A percentile compares a stretch with the other conserved stretches of the same genome.
phyloP scores from a whole-genome alignment of 208 protist genomes.

The Leishmania mexicana region DNA sequence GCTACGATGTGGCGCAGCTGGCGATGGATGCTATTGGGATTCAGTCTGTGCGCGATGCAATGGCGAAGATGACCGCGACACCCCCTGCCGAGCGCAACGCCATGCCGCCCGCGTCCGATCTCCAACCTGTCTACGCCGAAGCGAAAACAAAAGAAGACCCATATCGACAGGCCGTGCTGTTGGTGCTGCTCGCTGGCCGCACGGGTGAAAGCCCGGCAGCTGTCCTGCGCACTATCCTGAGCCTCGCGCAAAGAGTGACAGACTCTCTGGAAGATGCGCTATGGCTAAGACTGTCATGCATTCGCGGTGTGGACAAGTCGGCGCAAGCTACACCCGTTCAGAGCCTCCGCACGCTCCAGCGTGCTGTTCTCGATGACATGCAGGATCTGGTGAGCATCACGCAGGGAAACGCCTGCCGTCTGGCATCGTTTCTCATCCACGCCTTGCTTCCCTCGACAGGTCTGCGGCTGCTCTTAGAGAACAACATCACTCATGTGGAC shows the following conservation, averaged over 20 bases:
- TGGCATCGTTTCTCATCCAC: conserved; percentile 75
- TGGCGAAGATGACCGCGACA: conserved; percentile 33
- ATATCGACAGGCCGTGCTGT: conserved; percentile 73
- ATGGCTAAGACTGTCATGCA: conserved; percentile 58
- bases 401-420: conserved; percentile 59
- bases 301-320: conserved; percentile 41
- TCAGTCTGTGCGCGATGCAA: conserved; percentile 35
- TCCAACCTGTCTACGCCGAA: conserved; percentile 68
- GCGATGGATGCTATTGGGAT: conserved; percentile 45
- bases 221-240: conserved; percentile 29
- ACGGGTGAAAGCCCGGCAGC: conserved; percentile 53
- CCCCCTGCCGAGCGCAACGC: conserved; percentile 37
- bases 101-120: conserved; percentile 39
- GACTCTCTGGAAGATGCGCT: conserved; percentile 73
- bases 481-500: conserved; percentile 63
- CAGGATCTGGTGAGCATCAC: conserved; percentile 58
- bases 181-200: conserved; percentile 73
- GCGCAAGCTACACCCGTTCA: conserved; percentile 48
- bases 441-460: conserved; percentile 70
- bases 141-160: conserved; percentile 48
- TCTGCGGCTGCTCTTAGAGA: conserved; percentile 70
- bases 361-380: conserved; percentile 71
- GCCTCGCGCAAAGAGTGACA: conserved; percentile 45
- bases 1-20: conserved; percentile 73
- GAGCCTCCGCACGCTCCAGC: conserved; percentile 62